phyloP scores from a whole-genome alignment of 495 filamentous ascomycete genomes.

The Aspergillus heteromorphus region DNA sequence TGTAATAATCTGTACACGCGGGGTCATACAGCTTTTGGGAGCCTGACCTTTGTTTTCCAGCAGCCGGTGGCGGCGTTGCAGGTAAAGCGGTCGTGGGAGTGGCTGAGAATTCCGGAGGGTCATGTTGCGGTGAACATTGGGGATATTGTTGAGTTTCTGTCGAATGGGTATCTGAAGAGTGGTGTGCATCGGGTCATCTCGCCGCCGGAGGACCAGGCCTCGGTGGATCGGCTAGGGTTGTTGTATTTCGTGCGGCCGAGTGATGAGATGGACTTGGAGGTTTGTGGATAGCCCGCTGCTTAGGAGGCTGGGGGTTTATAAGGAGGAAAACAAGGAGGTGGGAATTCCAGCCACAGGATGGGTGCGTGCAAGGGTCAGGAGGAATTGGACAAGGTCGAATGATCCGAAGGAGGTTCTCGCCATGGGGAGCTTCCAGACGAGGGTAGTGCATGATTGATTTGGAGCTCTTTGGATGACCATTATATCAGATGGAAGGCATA shows the following conservation, averaged over 20 bases:
- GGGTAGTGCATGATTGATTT: not conserved
- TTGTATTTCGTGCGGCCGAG: constrained; percentile 42
- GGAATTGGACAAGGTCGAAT: not conserved
- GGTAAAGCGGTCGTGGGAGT: constrained; percentile 29
- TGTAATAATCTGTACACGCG: constrained; percentile 37
- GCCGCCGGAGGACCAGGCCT: constrained; percentile 39
- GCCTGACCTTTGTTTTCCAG: constrained; percentile 49
- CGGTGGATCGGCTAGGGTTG: constrained; percentile 38
- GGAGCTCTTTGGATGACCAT: not conserved
- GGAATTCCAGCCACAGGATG: constrained; percentile 26
- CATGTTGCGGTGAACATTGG: constrained; percentile 43
- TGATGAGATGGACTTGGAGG: constrained; percentile 19
- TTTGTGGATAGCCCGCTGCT: constrained; percentile 16
- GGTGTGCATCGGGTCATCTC: constrained; percentile 45
- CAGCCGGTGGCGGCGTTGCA: constrained; percentile 54
- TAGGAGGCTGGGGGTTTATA: constrained; percentile 10
- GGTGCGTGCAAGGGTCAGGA: constrained; percentile 16
- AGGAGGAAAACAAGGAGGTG: constrained; percentile 7
- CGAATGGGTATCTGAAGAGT: constrained; percentile 39
- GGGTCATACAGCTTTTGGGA: constrained; percentile 52
- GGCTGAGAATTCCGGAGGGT: constrained; percentile 16
- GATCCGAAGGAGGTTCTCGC: not conserved
- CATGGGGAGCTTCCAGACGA: not conserved
- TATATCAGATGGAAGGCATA: too few relatives aligned
- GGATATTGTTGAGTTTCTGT: constrained; percentile 38